These are phyloP conservation scores for Spizellomyces sp. DNA, from an alignment of 192 early-diverging fungal genomes.

Conservation along the genomic window DNA sequence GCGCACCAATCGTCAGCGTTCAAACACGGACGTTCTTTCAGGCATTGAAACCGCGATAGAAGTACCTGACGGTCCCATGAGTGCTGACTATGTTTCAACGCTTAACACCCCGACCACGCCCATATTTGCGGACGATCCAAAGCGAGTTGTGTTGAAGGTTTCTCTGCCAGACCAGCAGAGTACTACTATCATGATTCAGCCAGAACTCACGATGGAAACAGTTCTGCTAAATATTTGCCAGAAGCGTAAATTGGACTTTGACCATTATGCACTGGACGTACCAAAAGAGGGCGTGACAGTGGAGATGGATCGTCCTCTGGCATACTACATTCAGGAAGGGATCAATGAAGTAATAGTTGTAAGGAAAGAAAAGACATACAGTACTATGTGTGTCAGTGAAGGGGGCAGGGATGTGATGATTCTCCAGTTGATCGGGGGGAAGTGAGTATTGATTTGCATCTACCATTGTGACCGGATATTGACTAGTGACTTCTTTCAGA, in stretches of 20 bases:
- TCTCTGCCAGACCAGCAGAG: conserved; percentile 35
- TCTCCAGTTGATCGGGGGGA: conserved; percentile 41
- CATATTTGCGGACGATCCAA: conserved; percentile 15
- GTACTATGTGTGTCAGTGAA: conserved; percentile 49
- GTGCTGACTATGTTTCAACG: not conserved
- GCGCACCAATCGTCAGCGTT: conserved; percentile 34
- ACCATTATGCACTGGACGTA: conserved; percentile 41
- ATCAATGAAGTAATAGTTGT: conserved; percentile 46
- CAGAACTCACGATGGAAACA: conserved; percentile 44
- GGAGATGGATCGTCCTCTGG: conserved; percentile 52
- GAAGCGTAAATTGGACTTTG: conserved; percentile 41
- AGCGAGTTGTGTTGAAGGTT: conserved; percentile 31
- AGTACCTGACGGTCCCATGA: not conserved
- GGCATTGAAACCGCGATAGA: conserved; percentile 29
- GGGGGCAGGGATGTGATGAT: conserved; percentile 54
- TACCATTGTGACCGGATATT: not conserved
- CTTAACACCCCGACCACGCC: conserved; percentile 3
- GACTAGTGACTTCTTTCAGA: conserved; percentile 26
- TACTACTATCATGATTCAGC: conserved; percentile 38
- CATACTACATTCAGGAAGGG: conserved; percentile 36
- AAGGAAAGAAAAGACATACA: conserved; percentile 52
- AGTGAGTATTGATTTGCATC: conserved; percentile 37
- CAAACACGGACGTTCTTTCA: conserved; percentile 31
- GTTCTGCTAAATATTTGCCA: conserved; percentile 47
- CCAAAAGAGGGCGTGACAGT: conserved; percentile 30